Evolutionary conservation across 352 stramenopile species (phyloP).

Genomic region (Pilasporangium apinafurcum): DNA sequence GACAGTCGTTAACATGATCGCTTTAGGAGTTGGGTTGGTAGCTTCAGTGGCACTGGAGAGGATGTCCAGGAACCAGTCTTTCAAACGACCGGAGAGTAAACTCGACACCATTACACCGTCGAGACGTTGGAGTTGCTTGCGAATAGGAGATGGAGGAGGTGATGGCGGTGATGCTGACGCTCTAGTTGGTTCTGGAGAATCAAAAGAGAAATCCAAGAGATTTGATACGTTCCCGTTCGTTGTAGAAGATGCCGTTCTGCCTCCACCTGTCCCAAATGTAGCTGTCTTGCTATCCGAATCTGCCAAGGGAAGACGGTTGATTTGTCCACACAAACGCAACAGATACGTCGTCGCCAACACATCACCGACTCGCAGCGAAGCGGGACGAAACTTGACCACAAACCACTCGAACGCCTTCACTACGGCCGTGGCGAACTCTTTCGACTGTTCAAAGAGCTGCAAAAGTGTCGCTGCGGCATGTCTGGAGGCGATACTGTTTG

Average conservation of each 20-base stretch:
- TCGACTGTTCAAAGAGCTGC: slow-evolving; percentile 36
- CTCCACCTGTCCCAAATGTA: not conserved
- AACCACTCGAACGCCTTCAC: slow-evolving; percentile 43
- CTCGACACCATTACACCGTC: slow-evolving; percentile 34
- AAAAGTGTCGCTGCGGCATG: slow-evolving; percentile 57
- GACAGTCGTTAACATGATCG: slow-evolving; percentile 43
- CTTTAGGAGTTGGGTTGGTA: slow-evolving; percentile 9
- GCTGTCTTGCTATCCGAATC: not conserved
- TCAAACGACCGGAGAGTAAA: slow-evolving; percentile 28
- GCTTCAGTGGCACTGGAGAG: slow-evolving; percentile 13
- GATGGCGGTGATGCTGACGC: too few relatives aligned
- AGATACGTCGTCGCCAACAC: slow-evolving; percentile 62
- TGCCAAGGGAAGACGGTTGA: slow-evolving; percentile 38
- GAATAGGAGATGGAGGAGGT: slow-evolving; percentile 21
- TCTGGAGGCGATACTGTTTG: slow-evolving; percentile 32
- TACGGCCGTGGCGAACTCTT: slow-evolving; percentile 24
- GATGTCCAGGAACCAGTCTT: slow-evolving; percentile 52
- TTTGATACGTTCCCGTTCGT: slow-evolving; percentile 9
- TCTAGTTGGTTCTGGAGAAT: too few relatives aligned
- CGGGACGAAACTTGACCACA: slow-evolving; percentile 34
- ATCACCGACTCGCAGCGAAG: slow-evolving; percentile 45
- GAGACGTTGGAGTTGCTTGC: slow-evolving; percentile 23
- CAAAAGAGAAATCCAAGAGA: slow-evolving; percentile 53
- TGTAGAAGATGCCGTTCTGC: not conserved
- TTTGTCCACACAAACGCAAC: slow-evolving; percentile 45